A percentile compares a stretch with the other conserved stretches of the same genome.
phyloP scores from a whole-genome alignment of 257 asterid genomes.

The Leonotis leonurus region DNA sequence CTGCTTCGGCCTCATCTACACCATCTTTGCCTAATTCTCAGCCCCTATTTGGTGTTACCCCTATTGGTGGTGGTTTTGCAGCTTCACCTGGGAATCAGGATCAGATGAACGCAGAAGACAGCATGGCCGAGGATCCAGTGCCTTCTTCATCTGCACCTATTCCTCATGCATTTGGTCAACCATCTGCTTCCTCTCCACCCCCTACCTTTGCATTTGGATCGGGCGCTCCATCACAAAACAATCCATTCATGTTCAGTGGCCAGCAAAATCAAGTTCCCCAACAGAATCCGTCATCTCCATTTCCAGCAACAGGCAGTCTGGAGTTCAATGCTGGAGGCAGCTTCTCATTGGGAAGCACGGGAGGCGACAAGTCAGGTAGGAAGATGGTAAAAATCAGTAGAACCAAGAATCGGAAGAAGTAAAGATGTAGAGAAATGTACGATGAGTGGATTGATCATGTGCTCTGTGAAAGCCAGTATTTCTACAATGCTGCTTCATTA shows the following conservation, averaged over 20 bases:
- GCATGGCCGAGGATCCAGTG: conserved; percentile 88
- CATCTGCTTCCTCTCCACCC: conserved; percentile 27
- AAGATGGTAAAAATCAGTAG: conserved; percentile 36
- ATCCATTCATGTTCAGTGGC: conserved; percentile 52
- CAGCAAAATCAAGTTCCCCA: conserved; percentile 47
- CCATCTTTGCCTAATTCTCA: conserved; percentile 13
- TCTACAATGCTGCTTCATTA: not conserved
- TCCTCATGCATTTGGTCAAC: conserved; percentile 43
- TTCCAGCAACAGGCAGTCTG: conserved; percentile 45
- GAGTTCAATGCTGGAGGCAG: conserved; percentile 64
- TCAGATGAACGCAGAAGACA: conserved; percentile 74
- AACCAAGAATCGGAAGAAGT: conserved; percentile 50
- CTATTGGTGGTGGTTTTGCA: conserved; percentile 27
- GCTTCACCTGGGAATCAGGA: conserved; percentile 42
- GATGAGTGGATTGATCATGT: no score
- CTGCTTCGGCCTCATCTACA: conserved; percentile 30
- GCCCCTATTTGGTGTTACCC: conserved; percentile 29
- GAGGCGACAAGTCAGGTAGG: conserved; percentile 52
- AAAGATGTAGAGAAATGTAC: not conserved
- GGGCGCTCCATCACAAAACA: conserved; percentile 25
- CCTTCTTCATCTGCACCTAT: conserved; percentile 43
- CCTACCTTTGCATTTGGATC: conserved; percentile 46
- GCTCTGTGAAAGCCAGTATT: no score
- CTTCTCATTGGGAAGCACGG: conserved; percentile 74
- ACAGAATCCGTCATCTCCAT: conserved; percentile 36